Base-by-base conservation (phyloP, 768 basidiomycete genomes). In the Lentinula sp. region DNA sequence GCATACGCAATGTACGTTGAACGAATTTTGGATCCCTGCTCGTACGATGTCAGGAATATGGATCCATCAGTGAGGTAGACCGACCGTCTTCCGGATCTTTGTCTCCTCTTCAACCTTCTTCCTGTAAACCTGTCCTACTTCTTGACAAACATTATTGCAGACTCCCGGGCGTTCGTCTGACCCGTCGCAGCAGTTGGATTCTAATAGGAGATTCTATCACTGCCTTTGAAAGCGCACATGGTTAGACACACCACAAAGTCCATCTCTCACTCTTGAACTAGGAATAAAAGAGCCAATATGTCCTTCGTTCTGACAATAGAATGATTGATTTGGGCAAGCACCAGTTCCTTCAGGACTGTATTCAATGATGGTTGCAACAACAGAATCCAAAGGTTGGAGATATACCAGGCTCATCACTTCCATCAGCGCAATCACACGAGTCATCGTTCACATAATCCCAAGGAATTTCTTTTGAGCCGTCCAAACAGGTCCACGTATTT, bases 111-210 rank as follows among this genome's bases (percentile, higher is more conserved):
- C 90, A 35, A 76, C 74, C 69, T 85, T 81, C 72, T 82, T 84
- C 65, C 86, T 77, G 72, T 91, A 84, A 36, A 68, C 83, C 61
- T 84, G 82, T 1, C 95, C 94, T 48, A 91, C 79, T 68, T 88
- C 85, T 51, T 80, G 79, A 71, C 97, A 99, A 2, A 74, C 75
- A 71, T 97, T 86, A 39, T 80, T 73, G 71, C 97, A 99, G 15
- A 88, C 78, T 16, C 93, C 93, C 9, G 83, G 73, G 28, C 78
- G 81, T 74, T 99, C 97, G 73, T 99, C 96, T 0, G 94, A 93
- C 12, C 96, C 96, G 66, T 99, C 96, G 68, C 96, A 99, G 67
- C 96, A 99, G 69, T 93, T 85, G 0, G 83, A 80, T 71, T 99
- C 96, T 97, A 65, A 5, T 18, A 3, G 15, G 10, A 10, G 4